phyloP scores from a whole-genome alignment of 129 eudicot genomes.

The Centaurea solstitialis region DNA sequence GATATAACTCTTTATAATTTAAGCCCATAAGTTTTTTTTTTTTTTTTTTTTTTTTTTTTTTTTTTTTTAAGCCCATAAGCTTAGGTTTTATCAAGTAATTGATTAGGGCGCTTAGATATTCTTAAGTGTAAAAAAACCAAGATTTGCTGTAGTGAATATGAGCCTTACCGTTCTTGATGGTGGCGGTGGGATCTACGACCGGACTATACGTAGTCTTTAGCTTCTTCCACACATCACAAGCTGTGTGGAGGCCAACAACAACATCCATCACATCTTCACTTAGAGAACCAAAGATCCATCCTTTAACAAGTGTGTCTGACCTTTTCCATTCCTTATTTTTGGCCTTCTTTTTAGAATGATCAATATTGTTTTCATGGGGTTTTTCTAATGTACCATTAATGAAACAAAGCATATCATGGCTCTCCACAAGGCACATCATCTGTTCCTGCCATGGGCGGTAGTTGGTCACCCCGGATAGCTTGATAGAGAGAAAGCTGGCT shows the following conservation, averaged over 20 bases:
- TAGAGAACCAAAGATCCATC: neutral
- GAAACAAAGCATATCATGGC: neutral
- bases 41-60: no score
- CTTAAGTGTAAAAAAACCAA: neutral
- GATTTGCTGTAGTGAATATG: neutral
- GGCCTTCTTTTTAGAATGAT: no score
- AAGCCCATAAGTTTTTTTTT: no score
- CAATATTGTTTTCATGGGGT: neutral
- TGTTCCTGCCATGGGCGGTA: neutral
- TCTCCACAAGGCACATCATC: neutral
- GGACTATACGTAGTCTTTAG: no score
- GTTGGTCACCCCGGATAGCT: no score
- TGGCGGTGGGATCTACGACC: neutral
- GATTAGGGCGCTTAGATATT: no score
- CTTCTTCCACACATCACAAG: neutral
- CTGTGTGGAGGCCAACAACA: neutral
- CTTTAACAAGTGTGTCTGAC: neutral
- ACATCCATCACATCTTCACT: neutral
- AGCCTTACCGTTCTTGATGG: neutral
- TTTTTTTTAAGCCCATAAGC: no score
- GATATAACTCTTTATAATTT: neutral
- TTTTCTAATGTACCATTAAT: neutral
- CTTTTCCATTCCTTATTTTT: neutral
- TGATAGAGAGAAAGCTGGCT: neutral
- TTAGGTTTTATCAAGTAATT: no score